Evolutionary conservation across 1,284 basidiomycete genomes (phyloP).

Genomic region (Austroboletus novae-zelandiae): DNA sequence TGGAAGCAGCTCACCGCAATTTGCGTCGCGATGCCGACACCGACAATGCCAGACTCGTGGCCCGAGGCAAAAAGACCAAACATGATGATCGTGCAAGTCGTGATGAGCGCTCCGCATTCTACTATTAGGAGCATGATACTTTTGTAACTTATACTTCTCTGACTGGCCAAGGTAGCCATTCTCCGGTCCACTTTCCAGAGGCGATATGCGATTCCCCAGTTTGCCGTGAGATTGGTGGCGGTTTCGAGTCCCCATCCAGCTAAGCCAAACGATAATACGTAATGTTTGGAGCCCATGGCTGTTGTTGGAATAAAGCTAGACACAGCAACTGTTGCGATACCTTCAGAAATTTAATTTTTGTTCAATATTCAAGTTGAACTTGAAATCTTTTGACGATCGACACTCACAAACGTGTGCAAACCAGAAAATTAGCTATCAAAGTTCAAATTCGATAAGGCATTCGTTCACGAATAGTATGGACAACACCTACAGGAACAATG

Average conservation of each 20-base stretch:
- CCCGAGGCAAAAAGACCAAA: slow-evolving; percentile 15
- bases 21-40: slow-evolving; percentile 18
- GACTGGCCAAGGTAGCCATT: slow-evolving; percentile 4
- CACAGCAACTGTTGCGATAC: slow-evolving; percentile 14
- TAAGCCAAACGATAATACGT: slow-evolving; percentile 11
- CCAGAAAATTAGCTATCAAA: slow-evolving; percentile 17
- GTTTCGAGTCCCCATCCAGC: slow-evolving; percentile 20
- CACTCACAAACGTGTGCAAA: slow-evolving; percentile 17
- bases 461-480: background rate
- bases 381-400: background rate
- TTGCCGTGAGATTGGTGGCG: slow-evolving; percentile 16
- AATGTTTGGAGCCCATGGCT: background rate
- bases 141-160: slow-evolving; percentile 11
- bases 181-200: slow-evolving; percentile 11
- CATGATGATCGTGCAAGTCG: slow-evolving; percentile 19
- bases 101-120: slow-evolving; percentile 23
- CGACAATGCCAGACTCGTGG: slow-evolving; percentile 13
- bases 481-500: slow-evolving; percentile 9
- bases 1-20: slow-evolving; percentile 11
- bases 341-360: slow-evolving; percentile 2
- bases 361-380: background rate
- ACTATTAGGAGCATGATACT: slow-evolving; percentile 13
- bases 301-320: slow-evolving; percentile 13
- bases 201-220: slow-evolving; percentile 21
- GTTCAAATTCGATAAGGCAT: background rate